Percentiles rank a stretch among this genome's conserved stretches.
Conservation (phyloP, 2,329 filamentous ascomycete species). For the Onygenales sp. region DNA sequence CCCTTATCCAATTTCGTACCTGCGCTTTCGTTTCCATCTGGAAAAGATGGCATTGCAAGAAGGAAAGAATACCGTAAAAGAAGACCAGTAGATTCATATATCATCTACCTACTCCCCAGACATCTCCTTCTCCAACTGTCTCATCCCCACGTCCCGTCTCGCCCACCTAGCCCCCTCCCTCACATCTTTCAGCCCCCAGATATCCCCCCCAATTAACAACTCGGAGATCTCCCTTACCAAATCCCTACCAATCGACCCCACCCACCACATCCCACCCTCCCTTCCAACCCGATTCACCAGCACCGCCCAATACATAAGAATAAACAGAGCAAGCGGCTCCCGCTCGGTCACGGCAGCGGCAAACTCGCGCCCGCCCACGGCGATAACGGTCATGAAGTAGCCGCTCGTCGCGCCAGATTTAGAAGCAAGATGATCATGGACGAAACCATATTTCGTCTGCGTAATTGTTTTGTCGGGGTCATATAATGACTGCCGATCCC, state of each 20-base stretch:
- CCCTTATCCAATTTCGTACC: no score
- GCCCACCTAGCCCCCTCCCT: not conserved
- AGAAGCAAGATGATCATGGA: not conserved
- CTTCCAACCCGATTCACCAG: constrained; percentile 7
- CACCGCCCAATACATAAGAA: constrained; percentile 14
- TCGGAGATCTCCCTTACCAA: not conserved
- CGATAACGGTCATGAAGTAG: constrained; percentile 11
- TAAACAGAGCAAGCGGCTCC: constrained; percentile 10
- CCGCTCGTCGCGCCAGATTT: not conserved
- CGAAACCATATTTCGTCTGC: not conserved
- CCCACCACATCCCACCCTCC: not conserved
- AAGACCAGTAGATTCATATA: no score
- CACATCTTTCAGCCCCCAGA: not conserved
- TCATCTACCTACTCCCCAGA: not conserved
- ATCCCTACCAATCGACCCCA: not conserved
- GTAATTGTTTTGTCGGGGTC: no score
- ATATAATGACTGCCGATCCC: no score
- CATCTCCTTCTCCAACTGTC: not conserved
- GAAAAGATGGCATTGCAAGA: no score
- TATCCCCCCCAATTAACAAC: not conserved
- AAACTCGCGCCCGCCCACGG: constrained; percentile 12
- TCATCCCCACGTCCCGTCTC: not conserved
- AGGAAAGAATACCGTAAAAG: no score
- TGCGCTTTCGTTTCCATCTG: no score
- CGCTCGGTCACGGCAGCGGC: constrained; percentile 8